Evolutionary conservation across 2,329 filamentous ascomycete species (phyloP), one percentile per base, ranked within the genome.

Genomic region (Arthrocladium fulminans): DNA sequence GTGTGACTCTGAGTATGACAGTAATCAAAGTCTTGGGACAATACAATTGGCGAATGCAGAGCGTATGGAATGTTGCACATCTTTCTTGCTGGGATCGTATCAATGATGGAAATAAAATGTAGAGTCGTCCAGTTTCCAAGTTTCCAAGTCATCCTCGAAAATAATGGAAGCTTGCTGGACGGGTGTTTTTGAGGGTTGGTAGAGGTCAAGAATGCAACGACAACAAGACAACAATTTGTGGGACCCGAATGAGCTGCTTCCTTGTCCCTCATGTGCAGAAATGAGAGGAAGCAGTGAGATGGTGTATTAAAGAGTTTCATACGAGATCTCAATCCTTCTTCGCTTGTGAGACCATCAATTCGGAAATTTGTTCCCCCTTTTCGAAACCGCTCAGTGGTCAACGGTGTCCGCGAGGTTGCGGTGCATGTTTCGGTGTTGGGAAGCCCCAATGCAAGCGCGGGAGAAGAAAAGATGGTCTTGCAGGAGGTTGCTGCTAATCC

Each of bases 161-260:
- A 3, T 24, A 9, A 12, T 24, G 19, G 39, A 42, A 25, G 13
- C 9, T 25, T 9, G 8, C 25, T 32, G 41, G 41, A 44, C 25
- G 41, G n/a, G 12, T 44, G 32, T 9, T 15, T 10, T 32, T 30
- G 15, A 30, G 29, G 17, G 24, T 44, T 10, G 15, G 20, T 44
- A 27, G 41, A 44, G 24, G 15, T 44, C 37, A 19, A 20, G 15
- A 15, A 3, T 30, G 29, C 23, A 13, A 44, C 34, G 41, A 44
- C 41, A 27, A 44, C 41, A 44, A 32, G 41, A 44, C 25, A 40
- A 20, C 13, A n/a, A 6, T 5, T 7, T 42, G 37, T n/a, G 39
- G 39, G 3, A 27, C 13, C 39, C 24, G 27, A 42, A 24, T 6
- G 13, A 42, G 20, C 39, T 23, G 39, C n/a, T n/a, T 15, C 20